These are phyloP conservation scores for Stylonectria norvegica DNA, from an alignment of 2,329 filamentous ascomycete species.

Conservation along the genomic window DNA sequence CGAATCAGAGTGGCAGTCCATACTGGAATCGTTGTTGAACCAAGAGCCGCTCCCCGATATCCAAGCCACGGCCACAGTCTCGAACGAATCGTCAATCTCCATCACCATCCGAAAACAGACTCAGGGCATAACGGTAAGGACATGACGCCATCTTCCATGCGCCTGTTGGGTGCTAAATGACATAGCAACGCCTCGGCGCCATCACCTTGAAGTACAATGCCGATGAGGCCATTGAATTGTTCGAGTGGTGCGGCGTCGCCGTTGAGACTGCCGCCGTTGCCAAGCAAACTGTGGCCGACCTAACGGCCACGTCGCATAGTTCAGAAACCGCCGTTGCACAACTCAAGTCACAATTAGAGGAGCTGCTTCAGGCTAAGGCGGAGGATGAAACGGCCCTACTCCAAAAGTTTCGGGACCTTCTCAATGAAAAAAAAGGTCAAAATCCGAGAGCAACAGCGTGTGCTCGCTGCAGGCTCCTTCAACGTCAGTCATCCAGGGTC, in stretches of 20 bases:
- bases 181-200: slow-evolving; percentile 65
- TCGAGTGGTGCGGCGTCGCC: slow-evolving; percentile 66
- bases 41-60: slow-evolving; percentile 50
- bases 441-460: slow-evolving; percentile 68
- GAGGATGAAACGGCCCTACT: slow-evolving; percentile 64
- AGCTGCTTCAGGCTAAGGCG: slow-evolving; percentile 63
- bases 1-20: slow-evolving; percentile 63
- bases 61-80: slow-evolving; percentile 57
- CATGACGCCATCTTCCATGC: slow-evolving; percentile 9
- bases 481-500: slow-evolving; percentile 32
- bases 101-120: slow-evolving; percentile 64
- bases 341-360: slow-evolving; percentile 61
- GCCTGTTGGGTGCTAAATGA: slow-evolving; percentile 19
- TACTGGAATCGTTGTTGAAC: slow-evolving; percentile 57
- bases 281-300: slow-evolving; percentile 40
- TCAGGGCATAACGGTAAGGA: slow-evolving; percentile 63
- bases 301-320: slow-evolving; percentile 40
- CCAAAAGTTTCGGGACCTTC: slow-evolving; percentile 64
- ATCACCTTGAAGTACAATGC: slow-evolving; percentile 55
- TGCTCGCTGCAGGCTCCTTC: slow-evolving; percentile 49
- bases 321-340: slow-evolving; percentile 56
- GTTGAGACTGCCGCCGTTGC: slow-evolving; percentile 46
- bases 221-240: slow-evolving; percentile 59
- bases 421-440: slow-evolving; percentile 81
- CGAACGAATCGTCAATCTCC: slow-evolving; percentile 49